phyloP scores from a whole-genome alignment of 2,329 filamentous ascomycete species.

The Xylaria sp. region DNA sequence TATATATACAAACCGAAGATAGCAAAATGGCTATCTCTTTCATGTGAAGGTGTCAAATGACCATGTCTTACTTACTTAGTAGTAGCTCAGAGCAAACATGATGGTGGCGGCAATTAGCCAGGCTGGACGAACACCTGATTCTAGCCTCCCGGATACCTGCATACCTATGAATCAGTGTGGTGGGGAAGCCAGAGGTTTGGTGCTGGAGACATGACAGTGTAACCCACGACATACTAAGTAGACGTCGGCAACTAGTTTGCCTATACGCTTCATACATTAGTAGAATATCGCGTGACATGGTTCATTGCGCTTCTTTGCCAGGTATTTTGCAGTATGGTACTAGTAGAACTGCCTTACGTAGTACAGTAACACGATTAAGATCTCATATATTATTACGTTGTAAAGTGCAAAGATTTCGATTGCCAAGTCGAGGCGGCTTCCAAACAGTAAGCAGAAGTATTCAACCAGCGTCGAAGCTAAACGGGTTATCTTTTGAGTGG shows the following conservation, averaged over 20 bases:
- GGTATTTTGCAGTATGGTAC: neutral
- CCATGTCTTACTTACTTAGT: too few relatives aligned
- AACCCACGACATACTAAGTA: constrained; percentile 19
- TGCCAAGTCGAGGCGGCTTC: constrained; percentile 17
- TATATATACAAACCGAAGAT: constrained; percentile 23
- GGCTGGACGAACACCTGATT: constrained; percentile 10
- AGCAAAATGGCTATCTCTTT: constrained; percentile 17
- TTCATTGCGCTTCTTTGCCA: neutral
- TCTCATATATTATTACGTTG: constrained; percentile 16
- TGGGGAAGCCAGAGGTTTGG: constrained; percentile 5
- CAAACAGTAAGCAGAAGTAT: constrained; percentile 36
- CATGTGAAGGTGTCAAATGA: constrained; percentile 35
- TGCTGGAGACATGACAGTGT: constrained; percentile 10
- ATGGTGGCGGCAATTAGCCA: constrained; percentile 2
- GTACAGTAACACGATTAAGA: constrained; percentile 10
- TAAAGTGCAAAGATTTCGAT: constrained; percentile 10
- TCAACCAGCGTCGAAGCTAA: constrained; percentile 23
- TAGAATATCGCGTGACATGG: constrained; percentile 11
- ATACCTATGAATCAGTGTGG: neutral
- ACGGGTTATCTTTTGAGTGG: constrained; percentile 32
- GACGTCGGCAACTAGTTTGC: neutral
- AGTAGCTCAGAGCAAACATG: neutral
- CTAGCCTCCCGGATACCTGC: constrained; percentile 15
- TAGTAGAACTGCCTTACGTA: neutral
- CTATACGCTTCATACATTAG: constrained; percentile 6